Percentiles rank a stretch among this genome's conserved stretches.
Conservation (phyloP, 2,329 filamentous ascomycete genomes). For the Botrytis fragariae region DNA sequence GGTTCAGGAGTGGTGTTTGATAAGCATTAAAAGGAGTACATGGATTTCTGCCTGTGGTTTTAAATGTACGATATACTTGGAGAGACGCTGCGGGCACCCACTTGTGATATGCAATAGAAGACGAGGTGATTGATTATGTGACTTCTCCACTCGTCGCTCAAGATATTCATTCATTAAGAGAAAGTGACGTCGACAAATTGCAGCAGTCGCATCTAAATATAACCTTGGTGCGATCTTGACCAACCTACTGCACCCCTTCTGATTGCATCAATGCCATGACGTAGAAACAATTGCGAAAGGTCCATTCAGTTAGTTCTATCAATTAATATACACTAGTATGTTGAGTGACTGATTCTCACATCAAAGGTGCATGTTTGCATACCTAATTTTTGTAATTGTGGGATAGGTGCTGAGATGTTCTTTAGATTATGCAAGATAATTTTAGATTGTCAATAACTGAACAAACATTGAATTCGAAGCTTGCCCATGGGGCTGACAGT, state of each 20-base stretch:
- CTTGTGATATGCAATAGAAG: not conserved
- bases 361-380: not conserved
- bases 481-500: accelerated
- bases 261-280: not conserved
- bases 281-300: not conserved
- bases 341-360: not conserved
- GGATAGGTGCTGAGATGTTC: not conserved
- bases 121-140: not conserved
- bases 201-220: not conserved
- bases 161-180: not conserved
- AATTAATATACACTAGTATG: not conserved
- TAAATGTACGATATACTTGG: not conserved
- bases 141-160: not conserved
- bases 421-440: not conserved
- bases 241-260: not conserved
- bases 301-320: not conserved
- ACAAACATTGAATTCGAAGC: not conserved
- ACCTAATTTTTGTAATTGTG: not conserved
- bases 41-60: not conserved
- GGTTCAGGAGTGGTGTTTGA: not conserved
- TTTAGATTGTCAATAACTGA: not conserved
- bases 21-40: not conserved
- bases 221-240: accelerated
- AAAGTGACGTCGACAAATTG: not conserved
- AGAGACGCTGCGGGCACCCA: not conserved